A percentile compares a stretch with the other conserved stretches of the same genome.
Conservation (phyloP, 768 basidiomycete genomes). For the Amanita polypyramis region DNA sequence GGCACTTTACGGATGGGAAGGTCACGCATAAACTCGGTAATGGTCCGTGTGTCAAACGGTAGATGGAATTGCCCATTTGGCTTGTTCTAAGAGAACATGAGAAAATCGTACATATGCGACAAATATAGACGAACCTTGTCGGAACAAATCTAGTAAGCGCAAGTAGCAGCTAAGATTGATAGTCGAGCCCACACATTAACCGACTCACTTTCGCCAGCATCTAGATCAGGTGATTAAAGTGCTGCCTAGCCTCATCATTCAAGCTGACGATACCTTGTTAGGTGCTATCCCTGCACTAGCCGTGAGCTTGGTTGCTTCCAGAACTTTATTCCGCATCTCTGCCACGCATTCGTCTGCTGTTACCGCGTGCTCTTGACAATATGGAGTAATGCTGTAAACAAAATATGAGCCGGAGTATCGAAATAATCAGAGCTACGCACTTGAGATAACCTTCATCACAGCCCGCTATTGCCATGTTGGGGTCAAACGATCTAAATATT, state of each 20-base stretch:
- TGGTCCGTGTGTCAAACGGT: slow-evolving; percentile 47
- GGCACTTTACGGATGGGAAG: slow-evolving; percentile 82
- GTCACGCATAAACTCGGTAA: slow-evolving; percentile 69
- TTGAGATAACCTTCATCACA: slow-evolving; percentile 91
- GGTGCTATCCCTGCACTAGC: slow-evolving; percentile 95
- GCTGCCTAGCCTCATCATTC: not conserved
- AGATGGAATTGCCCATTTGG: slow-evolving; percentile 88
- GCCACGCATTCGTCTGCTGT: slow-evolving; percentile 66
- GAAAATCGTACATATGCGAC: not conserved
- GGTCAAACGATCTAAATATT: slow-evolving; percentile 59
- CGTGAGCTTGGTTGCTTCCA: slow-evolving; percentile 74
- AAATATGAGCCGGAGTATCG: not conserved
- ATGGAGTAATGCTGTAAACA: slow-evolving; percentile 60
- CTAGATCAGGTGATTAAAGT: slow-evolving; percentile 23
- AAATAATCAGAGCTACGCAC: slow-evolving; percentile 28
- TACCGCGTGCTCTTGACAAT: slow-evolving; percentile 60
- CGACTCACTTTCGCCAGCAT: slow-evolving; percentile 81
- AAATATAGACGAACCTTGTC: slow-evolving; percentile 50
- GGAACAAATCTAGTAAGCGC: slow-evolving; percentile 64
- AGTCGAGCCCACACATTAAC: not conserved
- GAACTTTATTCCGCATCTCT: slow-evolving; percentile 65
- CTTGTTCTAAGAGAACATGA: slow-evolving; percentile 53
- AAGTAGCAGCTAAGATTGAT: not conserved
- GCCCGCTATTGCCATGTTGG: slow-evolving; percentile 63
- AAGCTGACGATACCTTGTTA: slow-evolving; percentile 61